Evolutionary conservation across 2,329 filamentous ascomycete species (phyloP), one percentile per base, ranked within the genome.

Genomic region (Graphiopsis chlorocephala): DNA sequence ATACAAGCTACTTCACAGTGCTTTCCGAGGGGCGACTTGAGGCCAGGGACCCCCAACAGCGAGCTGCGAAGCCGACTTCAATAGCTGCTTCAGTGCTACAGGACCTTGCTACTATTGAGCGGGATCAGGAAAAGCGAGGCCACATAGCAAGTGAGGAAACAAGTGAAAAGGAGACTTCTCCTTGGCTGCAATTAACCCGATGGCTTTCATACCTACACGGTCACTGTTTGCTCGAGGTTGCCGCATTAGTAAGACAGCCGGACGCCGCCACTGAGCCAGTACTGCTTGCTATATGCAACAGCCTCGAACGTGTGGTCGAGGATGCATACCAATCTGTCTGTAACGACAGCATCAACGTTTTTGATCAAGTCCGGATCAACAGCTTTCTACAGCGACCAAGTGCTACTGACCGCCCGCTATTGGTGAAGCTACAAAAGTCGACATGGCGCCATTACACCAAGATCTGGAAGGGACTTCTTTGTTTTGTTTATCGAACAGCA

Each of bases 401-500:
- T 11, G 28, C 25, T 29, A 38, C 50, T 14, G 53, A 67, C 10
- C 65, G 63, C 23, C 53, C 67, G 15, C 29, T 66, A 15, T 64
- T 68, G 55, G 55, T 70, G 5, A 69, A 69, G 38, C 62, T 69
- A 2, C 31, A 65, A 29, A 68, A 65, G 29, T 35, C 38, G 2
- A 68, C 67, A 1, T 71, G 57, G 35, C 60, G 65, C 11, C 33
- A 29, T 17, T 69, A 69, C 33, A 68, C 66, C 15, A n/a, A 53
- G 35, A 10, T 68, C 12, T 71, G 63, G 68, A 67, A 69, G 55
- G 48, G 56, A 14, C 66, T 69, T 23, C 62, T 71, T 7, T 66
- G 63, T 53, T 71, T 71, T 35, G 55, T 61, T 6, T 67, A 52
- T 58, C 64, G 67, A 0, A 66, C 64, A 0, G 65, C 62, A 14